A percentile compares a stretch with the other conserved stretches of the same genome.
phyloP scores from a whole-genome alignment of 345 rosid species.

The Salix caprea region DNA sequence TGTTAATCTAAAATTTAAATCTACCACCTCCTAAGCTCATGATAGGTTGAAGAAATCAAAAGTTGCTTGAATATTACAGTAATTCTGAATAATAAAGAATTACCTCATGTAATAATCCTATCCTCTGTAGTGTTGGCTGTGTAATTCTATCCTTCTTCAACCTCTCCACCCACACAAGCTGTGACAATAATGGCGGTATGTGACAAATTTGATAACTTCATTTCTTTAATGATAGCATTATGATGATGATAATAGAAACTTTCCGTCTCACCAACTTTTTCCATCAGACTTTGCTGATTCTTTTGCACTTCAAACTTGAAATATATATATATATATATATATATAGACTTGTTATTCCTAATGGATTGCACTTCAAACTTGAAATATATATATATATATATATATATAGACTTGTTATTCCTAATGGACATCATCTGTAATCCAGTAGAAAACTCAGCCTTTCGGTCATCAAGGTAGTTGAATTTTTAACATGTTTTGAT shows the following conservation, averaged over 20 bases:
- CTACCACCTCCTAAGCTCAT: not conserved
- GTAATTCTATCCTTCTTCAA: not conserved
- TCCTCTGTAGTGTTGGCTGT: not conserved
- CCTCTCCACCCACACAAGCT: not conserved
- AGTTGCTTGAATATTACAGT: no score
- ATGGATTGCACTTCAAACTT: not conserved
- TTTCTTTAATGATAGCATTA: not conserved
- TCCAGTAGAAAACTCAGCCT: not conserved
- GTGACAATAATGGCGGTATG: slow-evolving; percentile 5
- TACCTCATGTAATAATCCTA: not conserved
- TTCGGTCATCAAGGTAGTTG: not conserved
- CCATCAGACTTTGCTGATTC: not conserved
- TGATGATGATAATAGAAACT: not conserved
- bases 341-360: not conserved
- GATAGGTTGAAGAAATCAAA: not conserved
- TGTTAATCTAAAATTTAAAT: not conserved
- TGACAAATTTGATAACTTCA: slow-evolving; percentile 11
- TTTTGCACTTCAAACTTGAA: not conserved
- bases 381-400: not conserved
- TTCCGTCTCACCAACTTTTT: slow-evolving; percentile 10
- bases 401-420: not conserved
- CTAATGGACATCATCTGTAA: not conserved
- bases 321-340: not conserved
- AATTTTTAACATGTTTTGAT: not conserved
- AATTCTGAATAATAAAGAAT: not conserved